A percentile compares a stretch with the other conserved stretches of the same genome.
phyloP scores from a whole-genome alignment of 306 rosid species.

The Pterocarpus santalinus region DNA sequence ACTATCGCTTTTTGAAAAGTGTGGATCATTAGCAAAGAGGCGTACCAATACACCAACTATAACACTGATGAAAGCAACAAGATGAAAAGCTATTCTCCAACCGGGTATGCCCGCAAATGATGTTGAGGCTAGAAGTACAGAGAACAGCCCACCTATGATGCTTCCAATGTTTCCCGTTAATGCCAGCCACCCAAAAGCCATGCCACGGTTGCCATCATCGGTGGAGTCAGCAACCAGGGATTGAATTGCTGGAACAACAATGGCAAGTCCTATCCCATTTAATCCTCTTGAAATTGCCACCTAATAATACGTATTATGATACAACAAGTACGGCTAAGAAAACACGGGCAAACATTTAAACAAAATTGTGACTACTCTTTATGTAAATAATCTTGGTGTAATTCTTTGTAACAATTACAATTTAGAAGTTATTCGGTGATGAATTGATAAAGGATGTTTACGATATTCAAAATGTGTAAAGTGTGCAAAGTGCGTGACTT shows the following conservation, averaged over 20 bases:
- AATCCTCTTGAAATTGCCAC: conserved; percentile 92
- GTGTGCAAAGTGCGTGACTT: too few species aligned
- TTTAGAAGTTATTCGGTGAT: not conserved
- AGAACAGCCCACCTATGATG: conserved; percentile 75
- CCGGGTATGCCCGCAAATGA: conserved; percentile 80
- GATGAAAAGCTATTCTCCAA: conserved; percentile 87
- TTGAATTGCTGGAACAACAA: conserved; percentile 80
- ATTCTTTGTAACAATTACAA: not conserved
- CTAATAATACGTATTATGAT: conserved; percentile 44
- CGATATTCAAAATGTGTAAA: not conserved
- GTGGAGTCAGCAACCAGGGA: conserved; percentile 91
- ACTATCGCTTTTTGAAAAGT: conserved; percentile 46
- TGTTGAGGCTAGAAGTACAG: conserved; percentile 74
- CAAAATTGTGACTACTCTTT: not conserved
- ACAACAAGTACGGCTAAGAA: not conserved
- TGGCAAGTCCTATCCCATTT: conserved; percentile 92
- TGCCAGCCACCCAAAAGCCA: conserved; percentile 86
- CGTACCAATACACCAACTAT: conserved; percentile 68
- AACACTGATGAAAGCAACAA: conserved; percentile 79
- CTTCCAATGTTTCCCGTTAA: conserved; percentile 75
- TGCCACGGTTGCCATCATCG: conserved; percentile 74
- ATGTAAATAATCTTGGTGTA: not conserved
- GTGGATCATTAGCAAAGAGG: conserved; percentile 80
- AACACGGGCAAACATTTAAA: not conserved
- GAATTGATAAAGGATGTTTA: not conserved